These are phyloP conservation scores for Chlamydomonas urium DNA, from an alignment of 139 green algal genomes.

Conservation along the genomic window DNA sequence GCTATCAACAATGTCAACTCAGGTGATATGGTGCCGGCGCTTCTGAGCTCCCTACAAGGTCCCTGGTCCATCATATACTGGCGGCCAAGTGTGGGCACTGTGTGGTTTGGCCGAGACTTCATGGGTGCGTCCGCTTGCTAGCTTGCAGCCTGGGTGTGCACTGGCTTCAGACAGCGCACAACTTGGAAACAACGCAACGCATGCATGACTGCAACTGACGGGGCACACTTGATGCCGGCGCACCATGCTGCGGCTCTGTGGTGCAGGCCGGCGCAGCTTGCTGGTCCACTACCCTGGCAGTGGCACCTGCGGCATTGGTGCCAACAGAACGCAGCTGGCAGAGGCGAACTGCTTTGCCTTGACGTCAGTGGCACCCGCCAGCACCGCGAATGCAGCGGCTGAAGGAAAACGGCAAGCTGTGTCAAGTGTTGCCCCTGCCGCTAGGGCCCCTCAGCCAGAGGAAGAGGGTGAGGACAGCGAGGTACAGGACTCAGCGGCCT, in stretches of 20 bases:
- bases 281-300: slow-evolving; percentile 51
- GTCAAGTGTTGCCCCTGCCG: neutral
- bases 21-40: neutral
- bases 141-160: too few relatives aligned
- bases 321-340: too few relatives aligned
- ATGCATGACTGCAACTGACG: too few relatives aligned
- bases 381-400: neutral
- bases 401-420: neutral
- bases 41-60: slow-evolving; percentile 55
- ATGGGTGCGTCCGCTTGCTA: slow-evolving; percentile 47
- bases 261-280: slow-evolving; percentile 61
- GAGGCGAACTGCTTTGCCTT: too few relatives aligned
- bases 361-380: neutral
- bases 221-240: too few relatives aligned
- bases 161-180: too few relatives aligned
- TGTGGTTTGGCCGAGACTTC: slow-evolving; percentile 75
- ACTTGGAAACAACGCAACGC: too few relatives aligned
- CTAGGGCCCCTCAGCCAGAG: slow-evolving; percentile 14
- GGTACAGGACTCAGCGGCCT: neutral
- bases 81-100: slow-evolving; percentile 35
- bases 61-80: slow-evolving; percentile 82
- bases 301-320: neutral
- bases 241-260: too few relatives aligned
- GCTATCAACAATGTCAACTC: too few relatives aligned
- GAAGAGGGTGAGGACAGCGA: neutral